These are phyloP conservation scores for Chrysopogon serrulatus DNA, from an alignment of 176 grass and related monocot genomes.

Conservation along the genomic window DNA sequence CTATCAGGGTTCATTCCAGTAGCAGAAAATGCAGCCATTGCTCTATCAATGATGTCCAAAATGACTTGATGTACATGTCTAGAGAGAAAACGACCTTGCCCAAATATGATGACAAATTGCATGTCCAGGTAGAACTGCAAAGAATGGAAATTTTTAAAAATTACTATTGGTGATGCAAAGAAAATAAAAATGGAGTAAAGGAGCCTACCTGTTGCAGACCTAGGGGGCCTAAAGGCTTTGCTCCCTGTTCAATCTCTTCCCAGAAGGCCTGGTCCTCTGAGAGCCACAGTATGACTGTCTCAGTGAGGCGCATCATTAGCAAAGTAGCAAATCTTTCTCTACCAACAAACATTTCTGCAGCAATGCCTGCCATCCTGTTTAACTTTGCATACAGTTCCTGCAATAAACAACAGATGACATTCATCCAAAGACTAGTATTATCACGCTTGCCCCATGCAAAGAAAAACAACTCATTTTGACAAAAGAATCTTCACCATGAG, in stretches of 20 bases:
- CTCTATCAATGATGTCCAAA: conserved; percentile 81
- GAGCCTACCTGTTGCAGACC: conserved; percentile 71
- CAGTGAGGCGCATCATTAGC: conserved; percentile 57
- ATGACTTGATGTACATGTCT: conserved; percentile 95
- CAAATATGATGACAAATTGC: conserved; percentile 92
- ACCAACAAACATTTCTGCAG: conserved; percentile 85
- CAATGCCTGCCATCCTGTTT: conserved; percentile 68
- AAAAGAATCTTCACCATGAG: conserved; percentile 2
- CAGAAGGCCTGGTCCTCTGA: conserved; percentile 85
- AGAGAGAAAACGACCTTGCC: conserved; percentile 87
- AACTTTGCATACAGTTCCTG: conserved; percentile 85
- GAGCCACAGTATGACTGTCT: conserved; percentile 85
- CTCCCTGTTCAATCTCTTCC: conserved; percentile 82
- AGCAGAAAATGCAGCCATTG: conserved; percentile 87
- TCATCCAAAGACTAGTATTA: background rate
- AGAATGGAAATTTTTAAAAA: conserved; percentile 19
- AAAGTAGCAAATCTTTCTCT: conserved; percentile 28
- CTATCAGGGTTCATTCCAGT: conserved; percentile 89
- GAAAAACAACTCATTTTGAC: background rate
- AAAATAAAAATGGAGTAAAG: background rate
- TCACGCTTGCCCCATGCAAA: background rate
- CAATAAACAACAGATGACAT: conserved; percentile 10
- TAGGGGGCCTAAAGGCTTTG: conserved; percentile 54
- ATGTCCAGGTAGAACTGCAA: conserved; percentile 96
- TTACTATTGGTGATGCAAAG: background rate